Evolutionary conservation across 192 early-diverging fungal species (phyloP).

Genomic region (Jimgerdemannia flammicorona): DNA sequence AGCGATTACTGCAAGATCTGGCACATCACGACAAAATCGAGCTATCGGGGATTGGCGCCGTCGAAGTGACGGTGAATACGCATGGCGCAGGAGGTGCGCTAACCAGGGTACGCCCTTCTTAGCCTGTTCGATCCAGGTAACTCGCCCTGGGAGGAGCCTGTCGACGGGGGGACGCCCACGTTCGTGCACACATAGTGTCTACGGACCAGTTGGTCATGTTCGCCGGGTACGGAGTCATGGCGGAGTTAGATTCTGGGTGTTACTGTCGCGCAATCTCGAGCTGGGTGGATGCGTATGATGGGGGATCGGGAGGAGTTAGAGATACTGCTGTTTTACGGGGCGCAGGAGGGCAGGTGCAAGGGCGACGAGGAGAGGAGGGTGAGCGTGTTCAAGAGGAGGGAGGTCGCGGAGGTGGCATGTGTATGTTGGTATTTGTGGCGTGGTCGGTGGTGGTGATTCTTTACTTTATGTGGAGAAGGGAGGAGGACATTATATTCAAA

Average conservation of each 20-base stretch:
- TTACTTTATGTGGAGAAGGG: no score
- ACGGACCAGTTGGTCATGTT: background rate
- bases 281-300: background rate
- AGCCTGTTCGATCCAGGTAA: slow-evolving; percentile 38
- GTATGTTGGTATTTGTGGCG: background rate
- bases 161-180: background rate
- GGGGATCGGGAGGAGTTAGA: background rate
- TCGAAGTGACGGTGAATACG: slow-evolving; percentile 59
- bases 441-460: background rate
- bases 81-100: no score
- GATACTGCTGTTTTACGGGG: background rate
- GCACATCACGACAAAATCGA: slow-evolving; percentile 42
- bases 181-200: background rate
- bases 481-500: no score
- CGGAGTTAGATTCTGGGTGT: background rate
- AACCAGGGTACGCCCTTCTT: no score
- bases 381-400: background rate
- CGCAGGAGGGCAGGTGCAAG: background rate
- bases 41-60: background rate
- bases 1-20: slow-evolving; percentile 78
- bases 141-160: no score
- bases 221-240: background rate
- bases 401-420: background rate
- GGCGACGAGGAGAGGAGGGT: background rate
- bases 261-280: background rate